phyloP scores from a whole-genome alignment of 2,329 filamentous ascomycete species.

The Fusarium bactridioides region DNA sequence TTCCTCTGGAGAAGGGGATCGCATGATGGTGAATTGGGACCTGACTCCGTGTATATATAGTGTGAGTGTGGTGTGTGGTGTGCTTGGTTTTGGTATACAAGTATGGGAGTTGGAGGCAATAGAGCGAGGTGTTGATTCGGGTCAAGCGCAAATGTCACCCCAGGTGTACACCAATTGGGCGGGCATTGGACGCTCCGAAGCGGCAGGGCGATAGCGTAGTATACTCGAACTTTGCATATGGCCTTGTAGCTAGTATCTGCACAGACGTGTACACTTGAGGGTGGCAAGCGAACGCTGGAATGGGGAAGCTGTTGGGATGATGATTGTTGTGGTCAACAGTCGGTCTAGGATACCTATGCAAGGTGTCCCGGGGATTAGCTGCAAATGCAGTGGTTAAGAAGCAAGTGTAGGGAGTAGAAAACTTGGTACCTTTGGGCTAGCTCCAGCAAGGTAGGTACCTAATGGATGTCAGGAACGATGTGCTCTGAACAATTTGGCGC shows the following conservation, averaged over 20 bases:
- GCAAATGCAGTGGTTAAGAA: constrained; percentile 27
- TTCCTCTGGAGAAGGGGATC: constrained; percentile 24
- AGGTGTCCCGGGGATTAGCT: constrained; percentile 24
- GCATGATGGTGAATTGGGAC: constrained; percentile 26
- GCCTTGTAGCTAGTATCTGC: constrained; percentile 21
- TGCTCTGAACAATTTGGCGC: constrained; percentile 2
- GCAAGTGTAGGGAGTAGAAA: background rate
- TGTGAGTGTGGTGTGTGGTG: background rate
- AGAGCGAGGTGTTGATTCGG: constrained; percentile 15
- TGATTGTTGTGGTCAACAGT: constrained; percentile 32
- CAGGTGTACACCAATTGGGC: constrained; percentile 34
- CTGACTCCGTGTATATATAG: constrained; percentile 31
- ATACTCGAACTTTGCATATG: constrained; percentile 28
- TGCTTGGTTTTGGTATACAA: constrained; percentile 18
- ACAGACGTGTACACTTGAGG: constrained; percentile 30
- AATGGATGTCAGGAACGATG: constrained; percentile 9
- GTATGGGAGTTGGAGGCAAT: constrained; percentile 16
- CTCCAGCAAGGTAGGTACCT: background rate
- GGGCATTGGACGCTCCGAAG: constrained; percentile 30
- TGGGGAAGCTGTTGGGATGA: constrained; percentile 31
- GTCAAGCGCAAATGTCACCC: constrained; percentile 29
- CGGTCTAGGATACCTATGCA: constrained; percentile 28
- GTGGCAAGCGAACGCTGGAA: constrained; percentile 30
- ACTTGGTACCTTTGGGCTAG: background rate
- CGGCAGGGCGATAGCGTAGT: constrained; percentile 7